Evolutionary conservation across 176 grass and related monocot species (phyloP).

Genomic region (Otatea glauca): DNA sequence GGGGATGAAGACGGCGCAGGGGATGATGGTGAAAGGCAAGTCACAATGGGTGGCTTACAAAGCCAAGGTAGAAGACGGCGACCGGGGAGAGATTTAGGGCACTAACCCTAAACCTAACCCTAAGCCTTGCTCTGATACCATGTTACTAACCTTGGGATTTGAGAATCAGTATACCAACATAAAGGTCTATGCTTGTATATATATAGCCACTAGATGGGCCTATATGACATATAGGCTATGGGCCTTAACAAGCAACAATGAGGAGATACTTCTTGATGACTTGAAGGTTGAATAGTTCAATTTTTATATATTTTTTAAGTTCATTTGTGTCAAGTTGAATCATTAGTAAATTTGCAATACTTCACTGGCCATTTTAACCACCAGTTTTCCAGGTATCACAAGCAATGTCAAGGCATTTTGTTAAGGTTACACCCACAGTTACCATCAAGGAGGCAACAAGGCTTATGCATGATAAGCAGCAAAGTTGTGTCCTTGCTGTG

Average conservation of each 20-base stretch:
- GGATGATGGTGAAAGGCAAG: no score
- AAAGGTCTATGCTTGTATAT: no score
- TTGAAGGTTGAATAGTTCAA: conserved; percentile 68
- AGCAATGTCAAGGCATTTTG: conserved; percentile 83
- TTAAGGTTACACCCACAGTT: conserved; percentile 66
- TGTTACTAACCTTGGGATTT: no score
- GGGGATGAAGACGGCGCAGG: no score
- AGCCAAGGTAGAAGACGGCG: no score
- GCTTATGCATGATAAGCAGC: conserved; percentile 88
- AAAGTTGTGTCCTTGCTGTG: conserved; percentile 89
- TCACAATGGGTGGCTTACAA: no score
- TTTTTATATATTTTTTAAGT: background rate
- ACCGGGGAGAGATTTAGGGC: no score
- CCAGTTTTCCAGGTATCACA: conserved; percentile 76
- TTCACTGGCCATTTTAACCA: conserved; percentile 11
- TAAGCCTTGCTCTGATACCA: no score
- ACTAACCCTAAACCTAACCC: no score
- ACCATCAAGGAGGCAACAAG: conserved; percentile 69
- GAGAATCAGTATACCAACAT: no score
- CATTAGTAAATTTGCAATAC: conserved; percentile 17
- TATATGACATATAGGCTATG: no score
- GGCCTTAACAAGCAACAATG: conserved; percentile 47
- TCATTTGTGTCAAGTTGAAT: conserved; percentile 18
- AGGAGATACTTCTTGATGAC: conserved; percentile 90
- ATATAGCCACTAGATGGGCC: no score